Base-by-base conservation (phyloP, 805 yeast genomes). In the Limtongozyma cylindracea region DNA sequence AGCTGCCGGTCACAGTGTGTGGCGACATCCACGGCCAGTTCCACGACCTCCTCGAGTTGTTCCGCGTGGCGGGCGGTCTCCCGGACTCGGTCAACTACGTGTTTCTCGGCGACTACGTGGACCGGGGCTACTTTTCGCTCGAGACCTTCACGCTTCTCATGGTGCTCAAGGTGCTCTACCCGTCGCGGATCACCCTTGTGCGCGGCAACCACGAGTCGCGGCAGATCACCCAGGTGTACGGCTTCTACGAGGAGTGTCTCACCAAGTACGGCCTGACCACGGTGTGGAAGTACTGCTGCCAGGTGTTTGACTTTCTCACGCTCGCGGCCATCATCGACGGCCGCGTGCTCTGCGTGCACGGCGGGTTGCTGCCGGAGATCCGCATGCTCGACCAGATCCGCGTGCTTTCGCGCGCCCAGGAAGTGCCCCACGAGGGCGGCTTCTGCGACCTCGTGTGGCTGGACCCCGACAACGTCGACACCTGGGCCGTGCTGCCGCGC, bases 21-120 rank as follows among this genome's bases (percentile, higher is more conserved):
- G 95, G 91, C 39, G 98, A 84, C 47, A 88, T 84, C 35, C 98
- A 84, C 45, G 98, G 98, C 4, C 98, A 84, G 44, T 84, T 84
- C 43, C 96, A 84, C 41, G 98, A 84, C 44, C 55, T 84, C 28
- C 49, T 84, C 29, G 95, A 88, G 43, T 54, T 84, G 13, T 88
- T 88, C 45, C 56, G 91, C 32, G 71, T 82, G 8, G 62, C 80
- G 13, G 98, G 98, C 20, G 13, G 96, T 96, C 11, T 61, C 96
- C 96, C 1, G 64, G 4, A 65, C 28, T 68, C 68, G 26, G 68
- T 71, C 23, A 52, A 48, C 28, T 84, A 74, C 46, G 62, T 84
- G 20, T 84, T 84, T 34, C 47, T 84, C 33, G 98, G 98, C 18
- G 98, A 84, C 44, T 84, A 84, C 40, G 98, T 84, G 22, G 98